Evolutionary conservation across 73 alveolate species (phyloP), one percentile per base, ranked within the genome.

Genomic region (Paraurostyla sp.): DNA sequence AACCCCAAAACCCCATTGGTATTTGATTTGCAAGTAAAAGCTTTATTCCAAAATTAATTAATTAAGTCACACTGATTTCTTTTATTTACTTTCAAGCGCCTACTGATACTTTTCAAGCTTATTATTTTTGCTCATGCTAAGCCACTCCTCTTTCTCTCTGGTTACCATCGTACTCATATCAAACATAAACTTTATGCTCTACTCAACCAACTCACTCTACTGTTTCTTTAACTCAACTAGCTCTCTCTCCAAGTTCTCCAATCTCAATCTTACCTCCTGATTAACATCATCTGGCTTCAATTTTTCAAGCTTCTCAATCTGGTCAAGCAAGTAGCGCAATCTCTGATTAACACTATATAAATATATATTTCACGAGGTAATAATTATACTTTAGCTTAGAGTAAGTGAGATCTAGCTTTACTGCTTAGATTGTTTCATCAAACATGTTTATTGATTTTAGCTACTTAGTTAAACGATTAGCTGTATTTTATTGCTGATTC

Each of bases 201-300:
- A 65, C 82, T 65, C 82, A 1, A 65, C 82, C 7, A 65, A 2
- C 33, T 65, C 82, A 15, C 16, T 38, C 23, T 65, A 38, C 82
- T 65, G 25, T 40, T 65, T 65, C 82, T 35, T 65, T 35, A 65
- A 38, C 58, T 65, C 82, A 11, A 22, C 3, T 58, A 65, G 25
- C 18, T 65, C 82, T 65, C 46, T 32, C 42, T 65, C 82, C 40
- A 65, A 38, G 42, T 65, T 65, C 82, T 65, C 82, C 6, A 65
- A 22, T 15, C 82, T 65, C 38, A 22, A 16, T 40, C 7, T 22
- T 18, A 13, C 32, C 35, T 16, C 41, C 40, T 29, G 60, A 16
- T 35, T 38, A 0, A 65, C 41, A 1, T 65, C 82, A 3, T 65
- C 82, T 6, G 82, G 60, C 38, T 65, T 65, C 42, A 22, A 22